Base-by-base conservation (phyloP, 305 asterid species). In the Plantago rigida region DNA sequence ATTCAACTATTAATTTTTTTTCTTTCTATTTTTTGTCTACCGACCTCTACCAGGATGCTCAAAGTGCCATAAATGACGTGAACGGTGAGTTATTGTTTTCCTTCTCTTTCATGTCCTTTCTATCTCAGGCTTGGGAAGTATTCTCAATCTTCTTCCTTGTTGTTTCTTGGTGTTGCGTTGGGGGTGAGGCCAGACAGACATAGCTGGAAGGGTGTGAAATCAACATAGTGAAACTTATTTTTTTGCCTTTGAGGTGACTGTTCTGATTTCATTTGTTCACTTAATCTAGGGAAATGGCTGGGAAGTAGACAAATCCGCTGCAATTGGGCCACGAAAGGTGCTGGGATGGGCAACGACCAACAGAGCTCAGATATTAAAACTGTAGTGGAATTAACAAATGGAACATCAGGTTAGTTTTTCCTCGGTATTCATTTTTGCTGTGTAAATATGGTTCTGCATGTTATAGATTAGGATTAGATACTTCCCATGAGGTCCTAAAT, bases 281-380 rank as follows among this genome's bases (percentile, higher is more conserved):
- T 67, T 15, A 47, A 67, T 62, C n/a, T 76, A 89, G 95, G 95
- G 47, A 87, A 83, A 70, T 89, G 95, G 94, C 94, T 89, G 60
- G 97, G 95, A 49, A 89, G 87, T 70, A 87, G 93, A 76, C 97
- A 85, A 72, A 87, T 89, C 63, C 94, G 95, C 19, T 89, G 95
- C 81, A 89, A 89, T 65, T 87, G 95, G 97, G 97, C 97, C 7
- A 57, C 95, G 9, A 87, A 89, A 73, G 87, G 97, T 70, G 97
- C 90, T 36, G 83, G 79, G 59, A 29, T 50, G 56, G 82, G 70
- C 31, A 94, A 89, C 49, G 95, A 89, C 49, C 83, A 84, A 69
- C 90, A 69, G 77, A 73, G 47, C 71, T 71, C 90, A 63, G 97
- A 89, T 67, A 67, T 84, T 29, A 86, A 81, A 76, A 78, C 74